Base-by-base conservation (phyloP, 352 stramenopile species). In the Globisporangium heterothallicum region DNA sequence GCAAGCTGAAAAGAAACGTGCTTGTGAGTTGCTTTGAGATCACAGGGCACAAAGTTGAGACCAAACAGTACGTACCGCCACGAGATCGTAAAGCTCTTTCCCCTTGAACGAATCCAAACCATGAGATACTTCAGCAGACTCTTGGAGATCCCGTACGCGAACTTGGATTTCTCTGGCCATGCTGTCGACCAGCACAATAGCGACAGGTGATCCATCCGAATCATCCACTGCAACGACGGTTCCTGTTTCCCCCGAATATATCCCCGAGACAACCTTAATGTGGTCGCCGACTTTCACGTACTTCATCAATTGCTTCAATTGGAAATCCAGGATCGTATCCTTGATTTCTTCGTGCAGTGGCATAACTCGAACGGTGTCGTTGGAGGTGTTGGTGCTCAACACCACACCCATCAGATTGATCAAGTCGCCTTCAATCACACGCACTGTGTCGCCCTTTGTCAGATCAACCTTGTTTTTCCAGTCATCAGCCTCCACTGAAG, bases 121-220 rank as follows among this genome's bases (percentile, higher is more conserved):
- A 42, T 95, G 84, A 22, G 84, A 92, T 12, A 96, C 83, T 68
- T 96, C 86, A 3, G 85, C 84, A 3, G 85, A 95, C 57, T 95
- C 81, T 51, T 96, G 86, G 30, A 95, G 61, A 57, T 96, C 85
- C n/a, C 84, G 83, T 43, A 95, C 82, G 44, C 85, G 83, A 24
- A 95, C 86, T 72, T 95, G 84, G 42, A 96, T 96, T 55, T 96
- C 86, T 42, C 88, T 91, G 6, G 86, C 85, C 76, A 92, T 92
- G 52, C 81, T 95, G 51, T 96, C 86, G 8, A 94, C 85, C 0
- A 95, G 63, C 10, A 96, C 86, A 46, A 96, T 94, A 22, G 86
- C 86, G 14, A 94, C 84, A 4, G 81, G 79, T 18, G 84, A 80
- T 18, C 84, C 82, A 43, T 92, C 79, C 13, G 72, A 83, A 21